These are phyloP conservation scores for Cyberlindnera sargentensis DNA, from an alignment of 805 yeast species.

Conservation along the genomic window DNA sequence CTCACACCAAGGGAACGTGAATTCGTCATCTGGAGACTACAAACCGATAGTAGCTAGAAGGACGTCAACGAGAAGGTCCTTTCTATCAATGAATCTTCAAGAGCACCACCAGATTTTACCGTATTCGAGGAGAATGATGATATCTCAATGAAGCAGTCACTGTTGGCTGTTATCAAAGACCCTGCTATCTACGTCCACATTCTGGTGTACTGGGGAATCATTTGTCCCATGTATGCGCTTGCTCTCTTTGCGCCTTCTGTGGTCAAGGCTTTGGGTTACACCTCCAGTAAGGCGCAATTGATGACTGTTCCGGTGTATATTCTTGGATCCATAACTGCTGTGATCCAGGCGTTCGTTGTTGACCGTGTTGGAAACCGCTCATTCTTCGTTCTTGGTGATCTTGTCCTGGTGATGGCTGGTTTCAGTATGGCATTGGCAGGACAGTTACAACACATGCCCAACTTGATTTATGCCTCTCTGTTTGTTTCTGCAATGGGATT, in stretches of 20 bases:
- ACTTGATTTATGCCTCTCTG: slow-evolving; percentile 26
- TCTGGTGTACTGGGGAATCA: no score
- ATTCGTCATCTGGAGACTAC: slow-evolving; percentile 9
- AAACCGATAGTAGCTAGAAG: no score
- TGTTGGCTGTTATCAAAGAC: no score
- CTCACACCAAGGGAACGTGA: slow-evolving; percentile 13
- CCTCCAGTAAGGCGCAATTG: slow-evolving; percentile 24
- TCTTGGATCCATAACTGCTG: slow-evolving; percentile 8
- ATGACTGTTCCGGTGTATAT: slow-evolving; percentile 1
- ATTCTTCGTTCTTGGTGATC: slow-evolving; percentile 24
- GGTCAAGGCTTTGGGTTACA: background rate
- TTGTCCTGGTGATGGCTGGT: slow-evolving; percentile 28
- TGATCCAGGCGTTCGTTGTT: slow-evolving; percentile 11
- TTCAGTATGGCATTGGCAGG: slow-evolving; percentile 26
- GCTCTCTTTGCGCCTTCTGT: no score
- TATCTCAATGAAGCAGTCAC: no score
- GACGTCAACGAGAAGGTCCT: no score
- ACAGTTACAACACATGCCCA: slow-evolving; percentile 22
- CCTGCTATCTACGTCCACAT: no score
- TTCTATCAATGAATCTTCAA: no score
- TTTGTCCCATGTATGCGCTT: no score
- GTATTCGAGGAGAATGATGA: no score
- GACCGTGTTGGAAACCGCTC: slow-evolving; percentile 23
- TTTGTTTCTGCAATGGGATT: slow-evolving; percentile 28
- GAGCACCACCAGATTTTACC: no score